Base-by-base conservation (phyloP, 78 protist genomes). In the Diacronema lutheri region DNA sequence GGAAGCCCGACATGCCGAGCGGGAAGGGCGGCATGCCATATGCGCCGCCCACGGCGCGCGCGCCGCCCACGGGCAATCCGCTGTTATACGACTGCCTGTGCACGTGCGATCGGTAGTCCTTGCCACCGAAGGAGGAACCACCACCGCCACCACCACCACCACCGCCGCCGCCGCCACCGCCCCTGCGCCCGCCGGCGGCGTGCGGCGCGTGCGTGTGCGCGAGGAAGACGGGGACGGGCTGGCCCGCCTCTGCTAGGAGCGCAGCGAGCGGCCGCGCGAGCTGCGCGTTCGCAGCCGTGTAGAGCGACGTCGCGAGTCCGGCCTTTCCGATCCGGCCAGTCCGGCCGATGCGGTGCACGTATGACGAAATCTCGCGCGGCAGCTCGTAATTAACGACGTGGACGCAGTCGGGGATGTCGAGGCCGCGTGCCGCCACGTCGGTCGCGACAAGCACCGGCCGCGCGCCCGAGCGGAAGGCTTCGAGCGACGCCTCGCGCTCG, bases 291-390 rank as follows among this genome's bases (percentile, higher is more conserved):
- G 84, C 46, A 33, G 68, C 77, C 73, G 69, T 94, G 86, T 91
- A 88, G 61, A 97, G 92, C 26, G 97, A 35, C 35, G 58, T 88
- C 83, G 99, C 96, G 0, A 80, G 40, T 55, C 99, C 99, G 0
- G 25, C 80, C 55, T 92, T 4, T 33, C 89, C 89, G n/a, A 55
- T 37, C 33, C 99, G 92, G 26, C 99, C 99, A 3, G 99, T 97
- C 29, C 99, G 90, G 64, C 92, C 99, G 88, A 98, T 98, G 85
- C 99, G 96, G 91, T 98, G 99, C 35, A 97, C 98, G 79, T 97
- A 99, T 5, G 92, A 94, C 83, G 95, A 96, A 73, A 96, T 92
- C 40, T 92, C 87, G 19, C 77, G 56, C 64, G 99, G 99, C 89
- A 98, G 65, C 91, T 96, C 98, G 92, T 90, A 98, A 93, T 98